A percentile compares a stretch with the other conserved stretches of the same genome.
phyloP scores from a whole-genome alignment of 495 filamentous ascomycete genomes.

The Talaromyces borbonicus region DNA sequence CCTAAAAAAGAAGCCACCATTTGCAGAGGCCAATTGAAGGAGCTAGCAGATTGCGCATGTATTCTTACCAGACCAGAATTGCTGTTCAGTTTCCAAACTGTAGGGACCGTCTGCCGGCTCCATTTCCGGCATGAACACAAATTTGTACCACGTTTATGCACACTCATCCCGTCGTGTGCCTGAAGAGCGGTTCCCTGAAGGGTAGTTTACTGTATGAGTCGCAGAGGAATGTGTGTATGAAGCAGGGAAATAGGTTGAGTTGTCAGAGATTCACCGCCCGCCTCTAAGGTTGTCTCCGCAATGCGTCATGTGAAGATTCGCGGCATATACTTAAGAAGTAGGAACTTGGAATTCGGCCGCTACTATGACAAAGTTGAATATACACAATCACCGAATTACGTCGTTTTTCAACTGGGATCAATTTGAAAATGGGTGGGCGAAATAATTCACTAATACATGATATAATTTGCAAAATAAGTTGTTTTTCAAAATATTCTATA shows the following conservation, averaged over 20 bases:
- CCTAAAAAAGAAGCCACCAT: neutral
- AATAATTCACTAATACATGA: no score
- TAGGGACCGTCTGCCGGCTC: constrained; percentile 54
- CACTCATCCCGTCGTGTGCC: constrained; percentile 5
- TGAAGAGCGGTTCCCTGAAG: neutral
- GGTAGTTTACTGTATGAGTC: neutral
- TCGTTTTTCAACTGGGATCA: no score
- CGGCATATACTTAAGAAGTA: neutral
- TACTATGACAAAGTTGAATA: neutral
- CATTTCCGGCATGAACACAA: constrained; percentile 41
- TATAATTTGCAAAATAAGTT: no score
- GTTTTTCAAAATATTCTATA: no score
- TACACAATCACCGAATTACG: no score
- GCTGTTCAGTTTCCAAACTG: constrained; percentile 70
- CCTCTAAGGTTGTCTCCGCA: neutral
- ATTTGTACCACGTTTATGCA: neutral
- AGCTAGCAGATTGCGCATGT: neutral
- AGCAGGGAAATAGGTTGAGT: neutral
- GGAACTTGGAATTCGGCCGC: neutral
- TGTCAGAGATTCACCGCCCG: constrained; percentile 4
- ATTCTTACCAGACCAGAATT: constrained; percentile 85
- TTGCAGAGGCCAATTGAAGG: constrained; percentile 8
- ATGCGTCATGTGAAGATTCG: constrained; percentile 3
- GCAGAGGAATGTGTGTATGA: neutral
- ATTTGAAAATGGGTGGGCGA: no score